Percentiles rank a stretch among this genome's conserved stretches.
phyloP scores from a whole-genome alignment of 805 yeast genomes.

The Cyberlindnera veronae region DNA sequence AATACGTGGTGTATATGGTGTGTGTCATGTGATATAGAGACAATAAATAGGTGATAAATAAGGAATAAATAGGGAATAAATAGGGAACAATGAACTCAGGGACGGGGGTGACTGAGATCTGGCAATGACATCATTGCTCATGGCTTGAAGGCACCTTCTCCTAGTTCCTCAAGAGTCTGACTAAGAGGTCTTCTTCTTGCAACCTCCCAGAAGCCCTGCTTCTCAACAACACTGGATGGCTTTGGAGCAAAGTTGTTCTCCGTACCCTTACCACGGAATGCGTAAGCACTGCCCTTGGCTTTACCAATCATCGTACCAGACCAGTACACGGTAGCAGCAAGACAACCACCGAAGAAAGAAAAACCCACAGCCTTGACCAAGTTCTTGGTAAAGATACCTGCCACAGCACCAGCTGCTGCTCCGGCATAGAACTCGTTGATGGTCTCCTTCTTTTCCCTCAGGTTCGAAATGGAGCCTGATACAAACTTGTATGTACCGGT shows the following conservation, averaged over 20 bases:
- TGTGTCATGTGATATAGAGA: too few relatives aligned
- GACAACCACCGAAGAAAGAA: conserved; percentile 40
- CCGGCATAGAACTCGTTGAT: conserved; percentile 53
- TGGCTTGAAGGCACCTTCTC: conserved; percentile 34
- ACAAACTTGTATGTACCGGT: conserved; percentile 45
- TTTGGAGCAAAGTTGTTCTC: conserved; percentile 28
- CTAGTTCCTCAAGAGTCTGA: conserved; percentile 73
- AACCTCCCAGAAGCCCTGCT: conserved; percentile 75
- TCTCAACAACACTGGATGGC: conserved; percentile 25
- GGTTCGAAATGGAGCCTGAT: conserved; percentile 47
- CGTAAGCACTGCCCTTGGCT: conserved; percentile 39
- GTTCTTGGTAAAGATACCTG: conserved; percentile 33
- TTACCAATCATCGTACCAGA: conserved; percentile 37
- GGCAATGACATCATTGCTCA: conserved; percentile 4
- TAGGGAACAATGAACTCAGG: background rate
- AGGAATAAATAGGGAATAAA: conserved; percentile 4
- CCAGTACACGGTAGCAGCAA: conserved; percentile 49
- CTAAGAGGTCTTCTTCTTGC: conserved; percentile 78
- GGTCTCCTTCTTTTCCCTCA: conserved; percentile 61
- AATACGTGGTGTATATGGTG: background rate
- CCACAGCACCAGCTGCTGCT: conserved; percentile 41
- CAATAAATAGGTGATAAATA: conserved; percentile 5
- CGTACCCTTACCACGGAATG: conserved; percentile 23
- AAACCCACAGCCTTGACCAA: conserved; percentile 43
- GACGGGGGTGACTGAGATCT: background rate